A percentile compares a stretch with the other conserved stretches of the same genome.
Evolutionary conservation across 2,329 filamentous ascomycete species (phyloP).

Genomic region (Phoma herbarum): DNA sequence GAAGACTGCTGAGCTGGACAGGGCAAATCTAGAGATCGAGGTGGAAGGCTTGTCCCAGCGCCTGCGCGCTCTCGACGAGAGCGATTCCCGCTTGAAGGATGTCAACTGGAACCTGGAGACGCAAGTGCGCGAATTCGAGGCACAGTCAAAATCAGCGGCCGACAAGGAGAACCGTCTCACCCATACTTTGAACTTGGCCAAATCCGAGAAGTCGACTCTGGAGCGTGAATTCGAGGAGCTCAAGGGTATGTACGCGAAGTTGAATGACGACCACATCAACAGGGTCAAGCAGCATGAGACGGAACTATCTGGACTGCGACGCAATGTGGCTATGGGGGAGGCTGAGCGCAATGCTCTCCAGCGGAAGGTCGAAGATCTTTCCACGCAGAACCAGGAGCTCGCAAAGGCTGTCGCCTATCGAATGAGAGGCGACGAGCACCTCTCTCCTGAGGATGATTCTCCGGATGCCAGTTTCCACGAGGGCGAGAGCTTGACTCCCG

Average conservation of each 20-base stretch:
- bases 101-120: slow-evolving; percentile 99
- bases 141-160: slow-evolving; percentile 75
- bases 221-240: slow-evolving; percentile 93
- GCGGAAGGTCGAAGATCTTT: slow-evolving; percentile 86
- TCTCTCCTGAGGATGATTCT: slow-evolving; percentile 65
- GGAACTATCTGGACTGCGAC: slow-evolving; percentile 83
- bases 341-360: slow-evolving; percentile 80
- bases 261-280: slow-evolving; percentile 80
- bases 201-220: slow-evolving; percentile 76
- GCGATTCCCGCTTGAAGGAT: slow-evolving; percentile 94
- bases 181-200: slow-evolving; percentile 73
- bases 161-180: slow-evolving; percentile 85
- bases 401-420: slow-evolving; percentile 83
- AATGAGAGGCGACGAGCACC: slow-evolving; percentile 68
- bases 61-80: slow-evolving; percentile 85
- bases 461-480: slow-evolving; percentile 60
- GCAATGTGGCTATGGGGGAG: slow-evolving; percentile 80
- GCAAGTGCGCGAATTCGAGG: slow-evolving; percentile 82
- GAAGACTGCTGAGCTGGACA: slow-evolving; percentile 76
- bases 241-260: slow-evolving; percentile 78
- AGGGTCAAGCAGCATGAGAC: slow-evolving; percentile 85
- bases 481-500: slow-evolving; percentile 72
- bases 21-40: slow-evolving; percentile 82
- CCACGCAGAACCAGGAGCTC: slow-evolving; percentile 88
- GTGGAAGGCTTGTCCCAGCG: slow-evolving; percentile 80